These are phyloP conservation scores for Kodamaea ohmeri DNA, from an alignment of 1,139 yeast species.

Conservation along the genomic window DNA sequence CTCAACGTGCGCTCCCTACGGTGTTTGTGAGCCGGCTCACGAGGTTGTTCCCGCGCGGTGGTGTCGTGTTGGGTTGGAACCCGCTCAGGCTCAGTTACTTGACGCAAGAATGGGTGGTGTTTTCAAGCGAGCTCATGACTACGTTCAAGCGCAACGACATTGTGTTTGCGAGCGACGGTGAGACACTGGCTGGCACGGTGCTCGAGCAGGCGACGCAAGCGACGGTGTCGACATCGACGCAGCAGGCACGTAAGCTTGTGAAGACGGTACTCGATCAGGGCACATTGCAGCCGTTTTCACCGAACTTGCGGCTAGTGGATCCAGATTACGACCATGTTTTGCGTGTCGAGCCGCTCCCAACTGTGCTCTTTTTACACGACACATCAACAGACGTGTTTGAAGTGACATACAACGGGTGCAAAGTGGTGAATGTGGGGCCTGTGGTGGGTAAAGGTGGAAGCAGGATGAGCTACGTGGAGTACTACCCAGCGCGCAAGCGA, in stretches of 20 bases:
- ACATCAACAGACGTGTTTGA: slow-evolving; percentile 68
- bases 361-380: slow-evolving; percentile 64
- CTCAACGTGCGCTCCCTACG: slow-evolving; percentile 67
- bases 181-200: slow-evolving; percentile 18
- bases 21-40: slow-evolving; percentile 67
- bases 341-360: slow-evolving; percentile 76
- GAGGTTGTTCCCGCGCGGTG: slow-evolving; percentile 60
- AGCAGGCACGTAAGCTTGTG: slow-evolving; percentile 72
- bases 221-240: slow-evolving; percentile 27
- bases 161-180: slow-evolving; percentile 44
- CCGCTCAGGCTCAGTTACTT: slow-evolving; percentile 77
- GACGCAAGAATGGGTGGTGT: slow-evolving; percentile 76
- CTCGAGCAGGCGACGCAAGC: slow-evolving; percentile 15
- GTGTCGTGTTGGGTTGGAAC: slow-evolving; percentile 58
- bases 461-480: slow-evolving; percentile 66
- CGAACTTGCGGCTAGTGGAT: slow-evolving; percentile 57
- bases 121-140: slow-evolving; percentile 69
- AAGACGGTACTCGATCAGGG: slow-evolving; percentile 87
- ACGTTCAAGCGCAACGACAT: slow-evolving; percentile 71
- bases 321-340: slow-evolving; percentile 71
- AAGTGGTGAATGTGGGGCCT: slow-evolving; percentile 68
- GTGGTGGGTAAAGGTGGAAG: slow-evolving; percentile 46
- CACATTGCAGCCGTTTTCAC: slow-evolving; percentile 74
- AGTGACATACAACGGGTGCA: slow-evolving; percentile 79
- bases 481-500: slow-evolving; percentile 55